phyloP scores from a whole-genome alignment of 352 stramenopile species.

The Pythium volutum region DNA sequence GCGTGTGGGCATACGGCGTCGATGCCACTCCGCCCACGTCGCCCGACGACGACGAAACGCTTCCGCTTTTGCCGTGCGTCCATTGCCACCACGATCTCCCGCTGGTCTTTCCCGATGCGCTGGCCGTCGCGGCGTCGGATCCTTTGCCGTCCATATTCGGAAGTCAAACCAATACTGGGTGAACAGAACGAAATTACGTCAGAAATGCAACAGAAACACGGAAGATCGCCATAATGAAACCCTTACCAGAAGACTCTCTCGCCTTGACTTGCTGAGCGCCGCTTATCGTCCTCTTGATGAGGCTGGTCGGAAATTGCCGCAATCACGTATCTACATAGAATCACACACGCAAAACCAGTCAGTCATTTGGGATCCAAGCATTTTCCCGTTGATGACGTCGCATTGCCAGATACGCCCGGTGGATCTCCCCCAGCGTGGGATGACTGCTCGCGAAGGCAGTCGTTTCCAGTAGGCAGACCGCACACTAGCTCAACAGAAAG shows the following conservation, averaged over 20 bases:
- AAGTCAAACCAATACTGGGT: not conserved
- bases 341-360: conserved; percentile 12
- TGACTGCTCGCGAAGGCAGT: not conserved
- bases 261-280: not conserved
- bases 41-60: conserved; percentile 52
- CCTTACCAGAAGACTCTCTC: not conserved
- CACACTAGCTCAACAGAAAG: not conserved
- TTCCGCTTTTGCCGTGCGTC: conserved; percentile 71
- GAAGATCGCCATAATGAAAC: conserved; percentile 5
- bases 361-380: too few species aligned
- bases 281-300: not conserved
- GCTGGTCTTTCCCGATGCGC: conserved; percentile 3
- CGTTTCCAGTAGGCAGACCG: not conserved
- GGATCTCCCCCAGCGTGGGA: not conserved
- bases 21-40: not conserved
- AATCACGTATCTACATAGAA: conserved; percentile 1
- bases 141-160: conserved; percentile 12
- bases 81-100: conserved; percentile 63
- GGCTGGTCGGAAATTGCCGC: not conserved
- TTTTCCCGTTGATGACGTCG: not conserved
- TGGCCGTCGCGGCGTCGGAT: not conserved
- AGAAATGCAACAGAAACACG: too few species aligned
- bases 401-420: too few species aligned
- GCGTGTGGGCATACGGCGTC: conserved; percentile 15
- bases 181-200: too few species aligned